Conservation (phyloP, 2,329 filamentous ascomycete genomes). For the Ophiostoma populinum region DNA sequence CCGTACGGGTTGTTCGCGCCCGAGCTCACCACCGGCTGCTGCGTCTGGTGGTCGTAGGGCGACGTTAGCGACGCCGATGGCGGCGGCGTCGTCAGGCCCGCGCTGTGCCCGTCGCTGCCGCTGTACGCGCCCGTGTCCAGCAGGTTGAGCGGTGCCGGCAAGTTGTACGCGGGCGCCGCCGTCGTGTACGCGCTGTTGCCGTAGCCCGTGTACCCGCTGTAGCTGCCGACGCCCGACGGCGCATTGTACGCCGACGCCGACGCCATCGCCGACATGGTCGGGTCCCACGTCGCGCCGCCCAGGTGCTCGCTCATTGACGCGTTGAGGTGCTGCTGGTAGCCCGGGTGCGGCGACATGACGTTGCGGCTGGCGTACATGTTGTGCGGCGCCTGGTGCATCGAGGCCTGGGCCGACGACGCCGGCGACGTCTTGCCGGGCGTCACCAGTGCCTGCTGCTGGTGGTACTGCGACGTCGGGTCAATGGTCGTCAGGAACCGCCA, state of each 20-base stretch:
- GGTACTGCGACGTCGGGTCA: slow-evolving; percentile 40
- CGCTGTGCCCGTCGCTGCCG: neutral
- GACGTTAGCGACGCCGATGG: slow-evolving; percentile 33
- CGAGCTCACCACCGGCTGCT: slow-evolving; percentile 2
- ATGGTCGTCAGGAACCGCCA: slow-evolving; percentile 47
- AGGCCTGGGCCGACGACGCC: slow-evolving; percentile 3
- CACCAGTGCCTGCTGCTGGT: slow-evolving; percentile 30
- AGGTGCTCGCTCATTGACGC: slow-evolving; percentile 42
- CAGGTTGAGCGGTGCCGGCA: slow-evolving; percentile 17
- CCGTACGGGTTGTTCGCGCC: slow-evolving; percentile 4
- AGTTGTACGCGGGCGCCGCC: slow-evolving; percentile 6
- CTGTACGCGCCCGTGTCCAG: slow-evolving; percentile 26
- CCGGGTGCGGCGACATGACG: slow-evolving; percentile 36
- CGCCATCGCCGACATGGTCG: slow-evolving; percentile 19
- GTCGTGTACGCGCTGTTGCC: slow-evolving; percentile 1
- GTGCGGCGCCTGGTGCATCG: slow-evolving; percentile 1
- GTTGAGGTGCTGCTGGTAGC: slow-evolving; percentile 32
- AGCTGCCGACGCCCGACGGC: neutral
- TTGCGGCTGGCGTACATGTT: slow-evolving; percentile 20
- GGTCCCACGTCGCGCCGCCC: slow-evolving; percentile 14
- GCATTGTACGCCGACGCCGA: slow-evolving; percentile 2
- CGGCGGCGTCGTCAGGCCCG: slow-evolving; percentile 38
- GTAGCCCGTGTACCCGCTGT: neutral
- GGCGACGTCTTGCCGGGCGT: slow-evolving; percentile 7
- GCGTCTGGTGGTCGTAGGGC: slow-evolving; percentile 18